Evolutionary conservation across 345 rosid species (phyloP), one percentile per base, ranked within the genome.

Genomic region (Salix dunnii): DNA sequence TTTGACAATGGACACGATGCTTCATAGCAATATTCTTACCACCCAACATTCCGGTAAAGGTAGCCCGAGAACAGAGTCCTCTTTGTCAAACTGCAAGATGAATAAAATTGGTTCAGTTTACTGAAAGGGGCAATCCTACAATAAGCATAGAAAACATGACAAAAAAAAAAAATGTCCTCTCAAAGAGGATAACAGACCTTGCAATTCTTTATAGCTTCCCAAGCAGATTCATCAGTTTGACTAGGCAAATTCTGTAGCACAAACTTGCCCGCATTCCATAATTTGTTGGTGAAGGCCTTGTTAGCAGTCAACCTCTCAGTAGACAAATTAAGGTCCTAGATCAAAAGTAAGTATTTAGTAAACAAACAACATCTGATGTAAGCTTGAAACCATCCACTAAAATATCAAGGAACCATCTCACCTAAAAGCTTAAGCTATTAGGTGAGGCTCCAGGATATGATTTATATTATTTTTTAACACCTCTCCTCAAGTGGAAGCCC

Each of bases 191-290:
- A 63, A 84, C 79, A 81, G 76, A 95, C 98, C 98, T 90, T 83
- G 80, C 79, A 75, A 49, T 87, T 88, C 80, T 83, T 81, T 65
- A 93, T 71, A 77, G 80, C 80, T 80, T 90, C 94, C 99, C 97
- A 95, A 73, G 90, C 87, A 83, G 92, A 85, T 67, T 27, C 73
- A 80, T 95, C 91, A 77, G 80, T 87, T 72, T 78, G 89, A 87
- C 84, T 81, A 13, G 99, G 97, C 79, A 95, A 81, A 86, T 90
- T 91, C 83, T 93, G 97, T 82, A 95, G 78, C 73, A 93, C 85
- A 84, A 93, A 95, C 89, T 95, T 95, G 77, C 99, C 97, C 80
- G 99, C 99, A 89, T 95, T 95, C 99, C 99, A 95, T 42, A 95
- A 82, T 85, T 95, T 95, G 85, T 95, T 95, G 42, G 98, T 95